Evolutionary conservation across 495 filamentous ascomycete species (phyloP).

Genomic region (Neurospora terricola): DNA sequence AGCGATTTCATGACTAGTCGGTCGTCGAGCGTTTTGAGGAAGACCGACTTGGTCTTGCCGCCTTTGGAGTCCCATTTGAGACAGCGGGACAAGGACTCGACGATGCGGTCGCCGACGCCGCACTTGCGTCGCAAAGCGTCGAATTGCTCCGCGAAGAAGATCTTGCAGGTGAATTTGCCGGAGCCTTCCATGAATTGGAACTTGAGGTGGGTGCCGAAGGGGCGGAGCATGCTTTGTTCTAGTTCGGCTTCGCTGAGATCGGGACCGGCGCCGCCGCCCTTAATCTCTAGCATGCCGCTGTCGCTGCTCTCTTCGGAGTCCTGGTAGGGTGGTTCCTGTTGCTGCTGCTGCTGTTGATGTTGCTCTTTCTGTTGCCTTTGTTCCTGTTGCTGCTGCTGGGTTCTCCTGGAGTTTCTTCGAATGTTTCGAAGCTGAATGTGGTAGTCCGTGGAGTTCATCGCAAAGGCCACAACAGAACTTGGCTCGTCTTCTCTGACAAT

Average conservation of each 20-base stretch:
- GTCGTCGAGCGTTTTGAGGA: conserved; percentile 92
- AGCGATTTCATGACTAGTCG: conserved; percentile 74
- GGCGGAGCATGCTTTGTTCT: conserved; percentile 66
- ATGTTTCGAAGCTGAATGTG: conserved; percentile 64
- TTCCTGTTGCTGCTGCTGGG: not conserved
- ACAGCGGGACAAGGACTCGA: conserved; percentile 90
- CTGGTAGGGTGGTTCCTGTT: conserved; percentile 1
- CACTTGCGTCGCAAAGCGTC: conserved; percentile 90
- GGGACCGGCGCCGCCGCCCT: conserved; percentile 11
- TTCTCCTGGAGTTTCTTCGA: conserved; percentile 25
- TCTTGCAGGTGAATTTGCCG: conserved; percentile 92
- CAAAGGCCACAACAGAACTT: conserved; percentile 90
- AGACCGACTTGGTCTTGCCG: conserved; percentile 96
- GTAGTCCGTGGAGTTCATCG: conserved; percentile 78
- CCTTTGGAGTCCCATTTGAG: conserved; percentile 98
- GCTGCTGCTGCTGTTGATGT: conserved; percentile 32
- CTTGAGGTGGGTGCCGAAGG: conserved; percentile 83
- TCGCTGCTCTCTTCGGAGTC: conserved; percentile 23
- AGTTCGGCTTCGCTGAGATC: conserved; percentile 44
- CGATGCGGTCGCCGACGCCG: conserved; percentile 83
- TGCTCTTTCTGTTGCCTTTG: not conserved
- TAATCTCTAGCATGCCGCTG: conserved; percentile 16
- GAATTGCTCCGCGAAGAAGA: conserved; percentile 97
- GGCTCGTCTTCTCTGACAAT: conserved; percentile 97
- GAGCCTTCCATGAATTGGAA: conserved; percentile 88